phyloP scores from a whole-genome alignment of 1,139 yeast genomes.

The Suhomyces maxii region DNA sequence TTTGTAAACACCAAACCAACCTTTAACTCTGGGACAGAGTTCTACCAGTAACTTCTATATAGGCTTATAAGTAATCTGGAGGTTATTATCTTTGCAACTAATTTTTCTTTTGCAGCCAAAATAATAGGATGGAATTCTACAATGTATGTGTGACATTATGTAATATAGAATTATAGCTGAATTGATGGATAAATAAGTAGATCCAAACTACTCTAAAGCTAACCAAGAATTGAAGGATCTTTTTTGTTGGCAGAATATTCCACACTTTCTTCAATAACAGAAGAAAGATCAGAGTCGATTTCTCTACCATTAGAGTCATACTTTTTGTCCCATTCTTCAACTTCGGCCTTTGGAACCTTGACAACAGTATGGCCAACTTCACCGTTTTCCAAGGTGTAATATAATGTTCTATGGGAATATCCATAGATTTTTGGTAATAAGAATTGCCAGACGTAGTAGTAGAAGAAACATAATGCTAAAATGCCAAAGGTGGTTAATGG shows the following conservation, averaged over 20 bases:
- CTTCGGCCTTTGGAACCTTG: slow-evolving; percentile 30
- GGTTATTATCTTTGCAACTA: too few relatives aligned
- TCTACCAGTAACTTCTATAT: too few relatives aligned
- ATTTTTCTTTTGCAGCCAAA: background rate
- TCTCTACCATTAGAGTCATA: slow-evolving; percentile 19
- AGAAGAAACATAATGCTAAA: slow-evolving; percentile 30
- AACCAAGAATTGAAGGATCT: background rate
- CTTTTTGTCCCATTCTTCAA: slow-evolving; percentile 34
- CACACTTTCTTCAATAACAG: slow-evolving; percentile 6
- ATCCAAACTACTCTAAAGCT: background rate
- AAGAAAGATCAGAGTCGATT: slow-evolving; percentile 8
- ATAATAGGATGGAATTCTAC: too few relatives aligned
- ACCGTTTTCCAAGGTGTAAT: slow-evolving; percentile 35
- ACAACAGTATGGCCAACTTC: slow-evolving; percentile 42
- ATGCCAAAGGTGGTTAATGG: slow-evolving; percentile 32
- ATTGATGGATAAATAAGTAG: background rate
- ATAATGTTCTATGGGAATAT: slow-evolving; percentile 32
- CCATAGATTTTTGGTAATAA: slow-evolving; percentile 34
- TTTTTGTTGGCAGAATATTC: slow-evolving; percentile 1
- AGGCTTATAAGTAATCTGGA: too few relatives aligned
- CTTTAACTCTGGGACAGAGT: too few relatives aligned
- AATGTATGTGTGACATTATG: too few relatives aligned
- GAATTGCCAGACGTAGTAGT: slow-evolving; percentile 37
- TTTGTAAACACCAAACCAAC: too few relatives aligned
- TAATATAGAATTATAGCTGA: slow-evolving; percentile 16